These are phyloP conservation scores for Ceratocystis destructans DNA, from an alignment of 2,329 filamentous ascomycete genomes.

Conservation along the genomic window DNA sequence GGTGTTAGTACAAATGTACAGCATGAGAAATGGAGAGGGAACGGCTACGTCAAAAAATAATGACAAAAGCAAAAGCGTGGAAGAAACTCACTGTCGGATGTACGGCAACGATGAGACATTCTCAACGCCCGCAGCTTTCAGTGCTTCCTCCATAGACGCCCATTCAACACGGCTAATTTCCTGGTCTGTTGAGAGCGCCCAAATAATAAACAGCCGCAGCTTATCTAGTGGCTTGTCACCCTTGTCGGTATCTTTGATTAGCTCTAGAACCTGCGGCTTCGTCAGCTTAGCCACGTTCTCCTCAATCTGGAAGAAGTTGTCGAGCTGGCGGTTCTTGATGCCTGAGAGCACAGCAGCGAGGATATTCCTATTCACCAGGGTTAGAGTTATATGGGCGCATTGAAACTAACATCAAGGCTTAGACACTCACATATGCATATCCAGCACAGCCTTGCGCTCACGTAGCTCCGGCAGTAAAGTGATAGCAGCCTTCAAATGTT, in stretches of 20 bases:
- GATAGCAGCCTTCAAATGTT: constrained; percentile 91
- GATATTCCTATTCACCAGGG: constrained; percentile 45
- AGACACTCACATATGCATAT: constrained; percentile 76
- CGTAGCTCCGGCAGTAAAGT: constrained; percentile 81
- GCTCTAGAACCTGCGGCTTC: constrained; percentile 74
- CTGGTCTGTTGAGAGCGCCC: constrained; percentile 87
- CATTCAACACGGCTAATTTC: constrained; percentile 73
- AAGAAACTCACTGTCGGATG: constrained; percentile 56
- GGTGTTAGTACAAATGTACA: background rate
- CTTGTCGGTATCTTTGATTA: constrained; percentile 68
- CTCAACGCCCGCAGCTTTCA: constrained; percentile 54
- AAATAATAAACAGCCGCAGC: constrained; percentile 87
- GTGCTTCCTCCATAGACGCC: constrained; percentile 70
- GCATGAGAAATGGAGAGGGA: too few species aligned
- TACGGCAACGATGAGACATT: constrained; percentile 71
- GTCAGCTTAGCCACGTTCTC: constrained; percentile 85
- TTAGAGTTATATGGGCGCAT: background rate
- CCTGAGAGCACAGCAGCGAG: constrained; percentile 60
- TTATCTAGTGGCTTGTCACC: constrained; percentile 79
- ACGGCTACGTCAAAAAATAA: too few species aligned
- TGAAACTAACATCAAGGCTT: too few species aligned
- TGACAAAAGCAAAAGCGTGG: background rate
- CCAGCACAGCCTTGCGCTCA: constrained; percentile 81
- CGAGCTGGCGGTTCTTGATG: constrained; percentile 88
- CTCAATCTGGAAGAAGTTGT: constrained; percentile 92